Evolutionary conservation across 257 asterid genomes (phyloP), one percentile per base, ranked within the genome.

Genomic region (Schizonepeta tenuifolia): DNA sequence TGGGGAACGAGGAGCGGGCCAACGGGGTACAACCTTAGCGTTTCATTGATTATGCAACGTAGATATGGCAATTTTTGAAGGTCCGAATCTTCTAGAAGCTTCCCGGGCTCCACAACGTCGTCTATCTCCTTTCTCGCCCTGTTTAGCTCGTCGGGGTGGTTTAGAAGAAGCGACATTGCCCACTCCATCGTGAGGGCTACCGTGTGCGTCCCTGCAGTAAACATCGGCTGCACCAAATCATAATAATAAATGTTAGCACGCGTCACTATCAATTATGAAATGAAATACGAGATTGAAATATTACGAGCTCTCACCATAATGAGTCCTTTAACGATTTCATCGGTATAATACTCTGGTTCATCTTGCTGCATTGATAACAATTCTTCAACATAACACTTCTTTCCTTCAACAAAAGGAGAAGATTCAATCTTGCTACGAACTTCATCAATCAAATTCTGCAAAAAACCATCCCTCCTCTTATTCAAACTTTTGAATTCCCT

Each of bases 1-100:
- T 70, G 86, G 13, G 86, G 89, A 13, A 84, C 78, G 9, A 82
- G 84, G 72, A 84, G 81, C 5, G 83, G 88, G 0, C 83, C 88
- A 0, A 79, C 78, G 0, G 86, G 81, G 44, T 73, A 75, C 60
- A 84, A 11, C 50, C 86, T 74, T 3, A 82, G 63, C 3, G 86
- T 77, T 31, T 84, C 89, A n/a, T 74, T 77, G 72, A 84, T 77
- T 12, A 84, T 64, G 72, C 84, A 74, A 11, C 74, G 74, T 13
- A 84, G 70, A 20, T 79, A 81, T 5, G 86, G 79, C 55, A 84
- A 6, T 1, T 74, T 78, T 10, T 43, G 73, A 17, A 84, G 69
- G 69, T 81, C 82, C 2, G 79, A 70, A 2, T 84, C 88, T 1
- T 81, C 72, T 3, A 84, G 67, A 33, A 76, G 26, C 43, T 67